Evolutionary conservation across 1,284 basidiomycete species (phyloP), one percentile per base, ranked within the genome.

Genomic region (Cryptococcus hybrid): DNA sequence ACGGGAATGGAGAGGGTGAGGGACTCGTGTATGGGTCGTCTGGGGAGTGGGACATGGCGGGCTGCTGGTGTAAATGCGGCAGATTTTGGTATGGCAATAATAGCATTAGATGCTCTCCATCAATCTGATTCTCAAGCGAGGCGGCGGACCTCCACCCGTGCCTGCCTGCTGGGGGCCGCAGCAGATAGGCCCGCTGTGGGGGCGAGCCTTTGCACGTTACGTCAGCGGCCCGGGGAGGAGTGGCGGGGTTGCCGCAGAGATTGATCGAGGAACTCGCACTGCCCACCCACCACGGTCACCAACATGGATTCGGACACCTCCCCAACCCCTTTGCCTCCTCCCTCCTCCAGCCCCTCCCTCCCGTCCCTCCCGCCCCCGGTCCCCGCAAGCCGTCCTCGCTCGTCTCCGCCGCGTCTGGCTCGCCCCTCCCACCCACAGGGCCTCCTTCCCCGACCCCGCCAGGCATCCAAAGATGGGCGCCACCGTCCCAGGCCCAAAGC

Each of bases 351-450:
- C 15, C 30, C 47, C 30, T 58, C 60, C 2, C 59, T 54, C 42
- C 54, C 51, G 24, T 38, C 55, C 15, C 55, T 60, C 5, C 55
- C 58, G 51, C 55, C 54, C 12, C 53, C 53, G 34, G 51, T 46
- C 15, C 44, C 42, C 59, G 55, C 30, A 64, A 58, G 43, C 57
- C 70, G 0, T 66, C 66, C 1, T 70, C 69, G 0, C 48, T 68
- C 13, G 60, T 72, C 30, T 72, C 70, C 1, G 70, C 71, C 7
- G 68, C 73, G 0, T 71, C 69, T 0, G 71, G 69, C 7, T 71
- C 70, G 2, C 76, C 76, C 76, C 75, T 3, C 76, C 76, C 2
- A 77, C 73, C 0, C 71, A 74, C 51, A 64, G 77, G 7, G 75
- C 77, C 0, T 65, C 65, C 6, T 79, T 79, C 60, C 77, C 77